Evolutionary conservation across 2,329 filamentous ascomycete genomes (phyloP), one percentile per base, ranked within the genome.

Genomic region (Zymoseptoria ardabiliae): DNA sequence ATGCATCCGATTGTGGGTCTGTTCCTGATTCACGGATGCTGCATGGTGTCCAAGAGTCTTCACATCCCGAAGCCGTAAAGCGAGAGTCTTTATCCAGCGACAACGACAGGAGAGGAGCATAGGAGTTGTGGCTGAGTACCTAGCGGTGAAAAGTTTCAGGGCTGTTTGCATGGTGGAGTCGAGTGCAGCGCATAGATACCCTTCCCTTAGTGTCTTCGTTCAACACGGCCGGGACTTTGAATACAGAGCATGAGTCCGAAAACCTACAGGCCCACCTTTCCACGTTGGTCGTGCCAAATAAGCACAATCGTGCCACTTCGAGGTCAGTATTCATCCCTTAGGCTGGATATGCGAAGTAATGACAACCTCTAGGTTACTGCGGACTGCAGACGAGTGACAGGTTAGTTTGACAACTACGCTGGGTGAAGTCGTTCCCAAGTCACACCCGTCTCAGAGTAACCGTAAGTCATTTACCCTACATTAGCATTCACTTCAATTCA

Each of bases 1-100:
- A 85, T 97, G 61, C 94, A 99, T 73, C 93, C 94, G 13, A 80
- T 88, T 3, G 90, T 88, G 7, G 75, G 86, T 22, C 70, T 97
- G 61, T 99, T 97, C 75, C 80, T 95, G 60, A 68, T 91, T n/a
- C 91, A 96, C 73, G 94, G 92, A 20, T 95, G 89, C 72, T 77
- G 94, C 71, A 97, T 99, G 94, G 88, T 93, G 64, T 96, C 91
- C 79, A 95, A 93, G 82, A 93, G 86, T 30, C 85, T 99, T 70
- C 90, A 94, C 73, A 91, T 99, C 66, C 94, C 94, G 17, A 99
- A 99, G 84, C 91, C 82, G 45, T 71, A 61, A 58, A 41, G 51
- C 5, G 25, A 20, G 23, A 10, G 30, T 49, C 25, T 9, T 3
- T 20, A 19, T 6, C 50, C 2, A 51, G 2, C 3, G 25, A 28